Percentiles rank a stretch among this genome's conserved stretches.
phyloP scores from a whole-genome alignment of 805 yeast genomes.

The Saccharomycopsis fibuligera region DNA sequence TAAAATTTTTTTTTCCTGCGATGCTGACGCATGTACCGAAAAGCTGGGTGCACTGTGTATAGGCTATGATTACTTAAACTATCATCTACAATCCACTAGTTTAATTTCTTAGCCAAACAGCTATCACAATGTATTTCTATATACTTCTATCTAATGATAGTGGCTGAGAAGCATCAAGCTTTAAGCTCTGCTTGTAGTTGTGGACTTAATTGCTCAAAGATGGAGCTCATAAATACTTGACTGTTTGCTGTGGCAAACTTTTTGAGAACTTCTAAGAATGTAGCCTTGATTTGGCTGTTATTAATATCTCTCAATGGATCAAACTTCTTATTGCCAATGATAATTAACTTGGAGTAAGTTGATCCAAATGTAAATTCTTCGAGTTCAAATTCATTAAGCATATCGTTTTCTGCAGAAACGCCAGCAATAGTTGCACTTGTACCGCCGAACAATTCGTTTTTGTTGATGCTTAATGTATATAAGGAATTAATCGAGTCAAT shows the following conservation, averaged over 20 bases:
- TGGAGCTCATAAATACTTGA: background rate
- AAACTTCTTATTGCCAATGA: constrained; percentile 51
- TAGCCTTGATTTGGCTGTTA: constrained; percentile 16
- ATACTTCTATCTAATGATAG: no score
- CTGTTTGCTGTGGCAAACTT: background rate
- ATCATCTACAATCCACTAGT: no score
- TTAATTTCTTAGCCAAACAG: no score
- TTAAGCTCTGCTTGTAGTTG: background rate
- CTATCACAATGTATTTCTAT: no score
- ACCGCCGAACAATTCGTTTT: constrained; percentile 30
- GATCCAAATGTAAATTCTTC: constrained; percentile 87
- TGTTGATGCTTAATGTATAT: constrained; percentile 30
- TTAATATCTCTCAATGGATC: constrained; percentile 64
- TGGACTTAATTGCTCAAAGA: background rate
- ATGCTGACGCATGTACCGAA: no score
- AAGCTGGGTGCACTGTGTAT: no score
- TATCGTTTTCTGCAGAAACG: constrained; percentile 28
- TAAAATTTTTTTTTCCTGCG: no score
- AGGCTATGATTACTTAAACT: no score
- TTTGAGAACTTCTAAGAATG: constrained; percentile 8
- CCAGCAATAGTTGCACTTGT: constrained; percentile 31
- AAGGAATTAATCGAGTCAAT: constrained; percentile 38
- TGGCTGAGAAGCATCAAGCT: background rate
- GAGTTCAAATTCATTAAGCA: constrained; percentile 41
- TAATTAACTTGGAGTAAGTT: constrained; percentile 64